Conservation (phyloP, 1,284 basidiomycete genomes). For the Papiliotrema nemorosa region DNA sequence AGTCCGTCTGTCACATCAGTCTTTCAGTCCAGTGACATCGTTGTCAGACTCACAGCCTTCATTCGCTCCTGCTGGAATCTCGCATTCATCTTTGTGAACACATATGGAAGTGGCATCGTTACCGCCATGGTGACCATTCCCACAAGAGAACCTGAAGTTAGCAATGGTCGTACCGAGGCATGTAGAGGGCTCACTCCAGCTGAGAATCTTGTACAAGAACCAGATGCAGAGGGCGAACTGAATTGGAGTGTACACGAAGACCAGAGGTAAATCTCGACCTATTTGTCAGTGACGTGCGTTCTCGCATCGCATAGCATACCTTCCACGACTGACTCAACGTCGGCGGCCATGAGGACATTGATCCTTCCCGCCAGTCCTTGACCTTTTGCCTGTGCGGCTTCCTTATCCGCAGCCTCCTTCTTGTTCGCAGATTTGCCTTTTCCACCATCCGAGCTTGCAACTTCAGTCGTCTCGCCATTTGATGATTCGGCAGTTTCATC, state of each 20-base stretch:
- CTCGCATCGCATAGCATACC: constrained; percentile 11
- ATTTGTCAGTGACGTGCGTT: constrained; percentile 7
- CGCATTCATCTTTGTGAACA: constrained; percentile 39
- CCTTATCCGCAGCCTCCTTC: constrained; percentile 7
- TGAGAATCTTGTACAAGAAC: constrained; percentile 44
- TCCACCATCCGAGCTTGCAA: constrained; percentile 14
- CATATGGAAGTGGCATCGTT: constrained; percentile 56
- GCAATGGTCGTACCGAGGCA: too few species aligned
- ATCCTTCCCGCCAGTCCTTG: constrained; percentile 58
- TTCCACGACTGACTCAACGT: constrained; percentile 47
- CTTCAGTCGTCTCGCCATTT: constrained; percentile 16
- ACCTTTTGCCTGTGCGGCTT: constrained; percentile 27
- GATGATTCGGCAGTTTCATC: not conserved
- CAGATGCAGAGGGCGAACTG: constrained; percentile 39
- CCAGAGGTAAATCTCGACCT: constrained; percentile 44
- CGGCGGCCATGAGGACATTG: constrained; percentile 55
- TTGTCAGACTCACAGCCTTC: constrained; percentile 28
- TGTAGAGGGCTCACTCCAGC: constrained; percentile 42
- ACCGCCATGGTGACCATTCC: constrained; percentile 56
- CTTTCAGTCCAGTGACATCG: constrained; percentile 18
- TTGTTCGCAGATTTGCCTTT: constrained; percentile 17
- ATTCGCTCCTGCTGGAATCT: constrained; percentile 38
- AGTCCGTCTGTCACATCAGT: constrained; percentile 50
- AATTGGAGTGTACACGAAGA: constrained; percentile 42
- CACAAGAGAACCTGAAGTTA: constrained; percentile 51